Percentiles rank a stretch among this genome's conserved stretches.
Evolutionary conservation across 2,329 filamentous ascomycete species (phyloP).

Genomic region (Elsinoe arachidis): DNA sequence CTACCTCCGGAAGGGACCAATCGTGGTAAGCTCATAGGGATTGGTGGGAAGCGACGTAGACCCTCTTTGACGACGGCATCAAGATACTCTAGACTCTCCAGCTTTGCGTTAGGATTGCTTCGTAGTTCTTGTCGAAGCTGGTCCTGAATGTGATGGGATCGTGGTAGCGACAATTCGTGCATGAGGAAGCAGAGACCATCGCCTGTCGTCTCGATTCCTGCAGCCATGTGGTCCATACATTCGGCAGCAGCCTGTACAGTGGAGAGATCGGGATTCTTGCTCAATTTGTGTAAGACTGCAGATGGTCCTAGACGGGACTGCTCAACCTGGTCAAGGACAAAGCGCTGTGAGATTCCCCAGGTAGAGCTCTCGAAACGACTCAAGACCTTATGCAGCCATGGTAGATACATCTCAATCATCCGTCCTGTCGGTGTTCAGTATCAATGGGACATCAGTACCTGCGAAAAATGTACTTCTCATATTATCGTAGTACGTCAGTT

Average conservation of each 20-base stretch:
- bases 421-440: conserved; percentile 7
- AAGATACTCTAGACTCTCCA: conserved; percentile 35
- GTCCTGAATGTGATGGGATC: conserved; percentile 18
- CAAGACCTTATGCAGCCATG: not conserved
- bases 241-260: conserved; percentile 36
- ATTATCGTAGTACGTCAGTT: conserved; percentile 16
- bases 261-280: conserved; percentile 9
- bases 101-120: not conserved
- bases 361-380: not conserved
- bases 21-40: conserved; percentile 43
- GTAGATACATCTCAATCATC: conserved; percentile 15
- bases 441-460: not conserved
- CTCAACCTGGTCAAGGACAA: not conserved
- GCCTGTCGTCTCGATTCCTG: conserved; percentile 63
- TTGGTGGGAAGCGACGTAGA: conserved; percentile 44
- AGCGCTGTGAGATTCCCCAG: not conserved
- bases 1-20: conserved; percentile 36
- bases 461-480: not conserved
- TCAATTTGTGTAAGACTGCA: not conserved
- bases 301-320: not conserved
- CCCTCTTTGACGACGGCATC: conserved; percentile 43
- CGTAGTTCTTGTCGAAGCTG: conserved; percentile 11
- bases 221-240: conserved; percentile 62
- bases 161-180: conserved; percentile 59
- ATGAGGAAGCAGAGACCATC: conserved; percentile 63